Percentiles rank a stretch among this genome's conserved stretches.
These are phyloP conservation scores for Diaporthe nobilis DNA, from an alignment of 2,329 filamentous ascomycete genomes.

Conservation along the genomic window DNA sequence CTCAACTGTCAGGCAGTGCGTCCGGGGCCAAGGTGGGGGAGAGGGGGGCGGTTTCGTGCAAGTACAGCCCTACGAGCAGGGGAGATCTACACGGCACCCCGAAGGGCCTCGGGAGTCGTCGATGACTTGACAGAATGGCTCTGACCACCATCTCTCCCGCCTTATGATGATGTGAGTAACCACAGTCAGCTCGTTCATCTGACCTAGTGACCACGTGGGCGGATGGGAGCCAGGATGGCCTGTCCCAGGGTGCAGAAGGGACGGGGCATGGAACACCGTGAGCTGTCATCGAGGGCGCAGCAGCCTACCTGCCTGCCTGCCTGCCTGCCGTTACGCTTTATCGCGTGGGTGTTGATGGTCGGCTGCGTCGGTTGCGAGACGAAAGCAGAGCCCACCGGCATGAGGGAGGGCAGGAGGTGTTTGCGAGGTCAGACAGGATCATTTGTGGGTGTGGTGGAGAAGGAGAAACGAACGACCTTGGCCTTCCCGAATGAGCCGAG, in stretches of 20 bases:
- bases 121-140: neutral
- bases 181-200: constrained; percentile 23
- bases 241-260: neutral
- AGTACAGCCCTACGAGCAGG: constrained; percentile 31
- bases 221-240: constrained; percentile 9
- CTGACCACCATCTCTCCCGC: constrained; percentile 15
- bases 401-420: constrained; percentile 14
- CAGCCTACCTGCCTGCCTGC: neutral
- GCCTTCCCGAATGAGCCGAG: constrained; percentile 32
- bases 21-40: neutral
- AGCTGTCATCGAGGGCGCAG: constrained; percentile 30
- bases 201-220: constrained; percentile 36
- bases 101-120: neutral
- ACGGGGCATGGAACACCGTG: constrained; percentile 24
- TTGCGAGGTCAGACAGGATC: constrained; percentile 32
- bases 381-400: neutral
- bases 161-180: constrained; percentile 25
- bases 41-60: neutral
- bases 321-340: neutral
- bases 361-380: constrained; percentile 10
- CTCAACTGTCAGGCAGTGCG: neutral
- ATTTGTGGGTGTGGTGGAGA: neutral
- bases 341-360: neutral
- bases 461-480: constrained; percentile 19
- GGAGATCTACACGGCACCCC: constrained; percentile 6